These are phyloP conservation scores for Solidago caesia DNA, from an alignment of 129 eudicot genomes.

Conservation along the genomic window DNA sequence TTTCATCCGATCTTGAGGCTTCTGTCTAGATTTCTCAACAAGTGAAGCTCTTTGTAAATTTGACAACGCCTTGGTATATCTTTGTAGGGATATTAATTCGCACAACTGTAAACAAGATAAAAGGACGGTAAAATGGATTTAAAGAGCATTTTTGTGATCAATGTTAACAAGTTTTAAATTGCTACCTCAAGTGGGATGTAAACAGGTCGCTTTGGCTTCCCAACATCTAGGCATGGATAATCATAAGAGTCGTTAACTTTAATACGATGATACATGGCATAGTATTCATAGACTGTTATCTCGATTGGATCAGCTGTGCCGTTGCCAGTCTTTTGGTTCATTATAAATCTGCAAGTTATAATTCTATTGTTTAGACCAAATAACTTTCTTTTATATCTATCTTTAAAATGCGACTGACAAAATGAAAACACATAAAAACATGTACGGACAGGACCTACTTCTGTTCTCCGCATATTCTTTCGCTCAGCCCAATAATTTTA, in stretches of 20 bases:
- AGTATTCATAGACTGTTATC: conserved; percentile 66
- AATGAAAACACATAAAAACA: not conserved
- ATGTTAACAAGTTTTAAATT: not conserved
- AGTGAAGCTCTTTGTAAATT: conserved; percentile 58
- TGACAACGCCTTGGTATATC: conserved; percentile 75
- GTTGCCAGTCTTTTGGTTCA: conserved; percentile 46
- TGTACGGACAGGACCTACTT: conserved; percentile 35
- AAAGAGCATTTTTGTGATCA: not conserved
- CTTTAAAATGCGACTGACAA: not conserved
- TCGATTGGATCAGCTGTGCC: conserved; percentile 35
- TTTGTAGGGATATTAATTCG: conserved; percentile 59
- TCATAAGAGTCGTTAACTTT: conserved; percentile 51
- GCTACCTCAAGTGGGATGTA: conserved; percentile 77
- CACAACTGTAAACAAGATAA: conserved; percentile 50
- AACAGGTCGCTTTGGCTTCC: conserved; percentile 70
- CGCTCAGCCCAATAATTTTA: conserved; percentile 83
- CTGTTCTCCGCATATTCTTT: conserved; percentile 59
- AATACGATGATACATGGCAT: conserved; percentile 47
- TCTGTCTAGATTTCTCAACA: conserved; percentile 87
- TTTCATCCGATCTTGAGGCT: conserved; percentile 81
- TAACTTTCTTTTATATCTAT: not conserved
- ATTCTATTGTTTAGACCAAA: not conserved
- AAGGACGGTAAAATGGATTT: not conserved
- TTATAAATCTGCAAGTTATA: conserved; percentile 43
- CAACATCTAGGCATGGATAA: conserved; percentile 84